phyloP scores from a whole-genome alignment of 495 filamentous ascomycete species.

The Staphylotrichum tortipilum region DNA sequence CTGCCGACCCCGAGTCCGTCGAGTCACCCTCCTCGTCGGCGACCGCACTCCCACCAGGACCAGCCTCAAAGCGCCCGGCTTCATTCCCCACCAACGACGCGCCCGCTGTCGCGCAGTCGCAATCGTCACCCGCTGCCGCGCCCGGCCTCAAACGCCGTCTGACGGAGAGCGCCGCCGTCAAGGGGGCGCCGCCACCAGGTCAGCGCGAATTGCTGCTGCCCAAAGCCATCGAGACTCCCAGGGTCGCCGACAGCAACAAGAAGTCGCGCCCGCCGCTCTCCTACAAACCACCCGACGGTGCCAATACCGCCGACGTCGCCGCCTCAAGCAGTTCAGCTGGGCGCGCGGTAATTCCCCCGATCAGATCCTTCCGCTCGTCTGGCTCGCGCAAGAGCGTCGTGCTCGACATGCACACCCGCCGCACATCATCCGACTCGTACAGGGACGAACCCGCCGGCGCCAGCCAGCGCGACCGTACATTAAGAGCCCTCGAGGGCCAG shows the following conservation, averaged over 20 bases:
- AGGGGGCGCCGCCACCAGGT: constrained; percentile 28
- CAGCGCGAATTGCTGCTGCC: constrained; percentile 35
- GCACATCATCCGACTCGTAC: constrained; percentile 26
- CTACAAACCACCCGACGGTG: constrained; percentile 27
- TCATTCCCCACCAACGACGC: constrained; percentile 27
- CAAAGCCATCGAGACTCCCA: constrained; percentile 22
- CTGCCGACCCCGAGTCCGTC: constrained; percentile 5
- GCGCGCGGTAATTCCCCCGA: constrained; percentile 37
- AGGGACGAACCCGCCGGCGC: constrained; percentile 31
- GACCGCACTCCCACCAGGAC: too few species aligned
- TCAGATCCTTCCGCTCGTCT: constrained; percentile 43
- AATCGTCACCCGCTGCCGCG: constrained; percentile 17
- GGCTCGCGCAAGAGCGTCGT: constrained; percentile 40
- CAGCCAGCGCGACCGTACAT: constrained; percentile 40
- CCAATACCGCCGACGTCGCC: constrained; percentile 6
- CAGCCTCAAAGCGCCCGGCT: constrained; percentile 30
- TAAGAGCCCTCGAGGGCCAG: constrained; percentile 42
- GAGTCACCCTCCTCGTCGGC: too few species aligned
- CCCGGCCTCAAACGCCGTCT: constrained; percentile 18
- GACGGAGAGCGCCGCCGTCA: constrained; percentile 20
- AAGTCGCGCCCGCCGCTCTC: constrained; percentile 37
- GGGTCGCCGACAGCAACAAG: constrained; percentile 28
- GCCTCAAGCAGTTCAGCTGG: constrained; percentile 15
- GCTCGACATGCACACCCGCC: constrained; percentile 37
- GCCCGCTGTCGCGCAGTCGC: constrained; percentile 14